These are phyloP conservation scores for Tricholoma flavovirens DNA, from an alignment of 768 basidiomycete genomes.

Conservation along the genomic window DNA sequence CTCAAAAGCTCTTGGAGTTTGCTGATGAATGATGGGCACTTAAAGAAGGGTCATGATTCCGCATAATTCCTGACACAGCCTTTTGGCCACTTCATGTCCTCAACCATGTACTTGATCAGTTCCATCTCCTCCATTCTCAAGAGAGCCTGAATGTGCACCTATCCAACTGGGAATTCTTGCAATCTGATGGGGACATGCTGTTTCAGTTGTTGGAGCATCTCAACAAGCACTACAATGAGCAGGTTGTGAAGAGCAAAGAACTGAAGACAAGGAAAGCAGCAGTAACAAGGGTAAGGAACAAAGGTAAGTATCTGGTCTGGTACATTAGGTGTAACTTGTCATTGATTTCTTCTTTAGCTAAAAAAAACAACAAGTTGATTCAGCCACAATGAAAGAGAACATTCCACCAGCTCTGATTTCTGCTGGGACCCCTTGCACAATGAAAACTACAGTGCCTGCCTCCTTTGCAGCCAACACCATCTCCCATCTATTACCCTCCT, in stretches of 20 bases:
- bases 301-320: constrained; percentile 1
- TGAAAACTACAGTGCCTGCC: neutral
- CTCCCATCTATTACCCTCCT: neutral
- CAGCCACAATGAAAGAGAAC: neutral
- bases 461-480: neutral
- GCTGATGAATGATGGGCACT: neutral
- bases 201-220: neutral
- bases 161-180: neutral
- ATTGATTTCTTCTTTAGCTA: neutral
- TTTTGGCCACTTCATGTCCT: constrained; percentile 2
- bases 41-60: neutral
- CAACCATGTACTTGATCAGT: constrained; percentile 3
- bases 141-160: neutral
- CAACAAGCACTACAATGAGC: constrained; percentile 2
- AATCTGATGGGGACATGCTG: neutral
- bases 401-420: neutral
- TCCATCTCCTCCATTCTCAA: constrained; percentile 1
- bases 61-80: neutral
- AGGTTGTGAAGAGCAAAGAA: constrained; percentile 2
- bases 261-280: constrained; percentile 2
- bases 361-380: neutral
- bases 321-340: neutral
- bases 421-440: neutral
- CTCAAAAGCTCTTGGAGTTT: neutral
- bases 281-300: constrained; percentile 3